Evolutionary conservation across 2,329 filamentous ascomycete species (phyloP).

Genomic region (Colletotrichum shisoi): DNA sequence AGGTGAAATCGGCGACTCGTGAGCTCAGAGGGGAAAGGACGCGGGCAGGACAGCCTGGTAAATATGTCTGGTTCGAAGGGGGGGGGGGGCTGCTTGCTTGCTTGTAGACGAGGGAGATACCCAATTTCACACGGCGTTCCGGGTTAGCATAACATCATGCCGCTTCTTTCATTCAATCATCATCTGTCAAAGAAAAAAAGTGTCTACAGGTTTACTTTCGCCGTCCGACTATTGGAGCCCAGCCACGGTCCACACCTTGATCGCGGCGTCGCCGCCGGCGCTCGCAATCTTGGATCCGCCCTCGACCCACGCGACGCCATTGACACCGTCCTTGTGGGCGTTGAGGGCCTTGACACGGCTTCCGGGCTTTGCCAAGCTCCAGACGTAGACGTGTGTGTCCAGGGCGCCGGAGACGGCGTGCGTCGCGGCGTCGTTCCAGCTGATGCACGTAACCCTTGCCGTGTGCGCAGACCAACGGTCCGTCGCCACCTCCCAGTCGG

Average conservation of each 20-base stretch:
- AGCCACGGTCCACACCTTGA: slow-evolving; percentile 85
- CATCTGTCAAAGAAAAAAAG: slow-evolving; percentile 18
- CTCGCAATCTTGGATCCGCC: slow-evolving; percentile 73
- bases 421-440: slow-evolving; percentile 80
- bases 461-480: slow-evolving; percentile 74
- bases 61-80: neutral
- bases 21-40: neutral
- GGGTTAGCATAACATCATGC: slow-evolving; percentile 25
- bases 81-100: neutral
- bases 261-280: slow-evolving; percentile 83
- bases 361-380: slow-evolving; percentile 85
- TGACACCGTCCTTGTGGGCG: slow-evolving; percentile 95
- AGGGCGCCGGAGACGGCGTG: slow-evolving; percentile 85
- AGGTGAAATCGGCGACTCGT: slow-evolving; percentile 5
- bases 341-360: slow-evolving; percentile 84
- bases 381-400: slow-evolving; percentile 92
- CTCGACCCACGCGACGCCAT: slow-evolving; percentile 81
- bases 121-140: slow-evolving; percentile 23
- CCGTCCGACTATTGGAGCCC: slow-evolving; percentile 55
- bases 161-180: slow-evolving; percentile 30
- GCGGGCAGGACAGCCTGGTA: neutral
- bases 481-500: slow-evolving; percentile 73
- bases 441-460: slow-evolving; percentile 63
- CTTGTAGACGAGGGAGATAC: slow-evolving; percentile 33
- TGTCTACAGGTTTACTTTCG: slow-evolving; percentile 1